A percentile compares a stretch with the other conserved stretches of the same genome.
Evolutionary conservation across 352 stramenopile species (phyloP).

Genomic region (Phytophthora meadii): DNA sequence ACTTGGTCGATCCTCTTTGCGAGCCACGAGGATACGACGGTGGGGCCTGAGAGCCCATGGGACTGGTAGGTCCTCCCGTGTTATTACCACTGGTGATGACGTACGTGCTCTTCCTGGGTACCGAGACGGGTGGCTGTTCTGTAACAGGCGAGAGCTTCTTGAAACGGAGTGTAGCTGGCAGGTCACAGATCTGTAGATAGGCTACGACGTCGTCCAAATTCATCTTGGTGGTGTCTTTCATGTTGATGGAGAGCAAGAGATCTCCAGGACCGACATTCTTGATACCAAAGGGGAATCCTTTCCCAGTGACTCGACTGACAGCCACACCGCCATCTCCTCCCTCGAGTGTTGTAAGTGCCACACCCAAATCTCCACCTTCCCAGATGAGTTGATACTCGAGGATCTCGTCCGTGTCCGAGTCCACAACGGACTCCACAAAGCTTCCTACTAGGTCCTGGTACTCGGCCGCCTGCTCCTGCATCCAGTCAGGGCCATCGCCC

Average conservation of each 20-base stretch:
- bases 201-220: conserved; percentile 83
- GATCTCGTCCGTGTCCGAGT: conserved; percentile 85
- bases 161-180: conserved; percentile 87
- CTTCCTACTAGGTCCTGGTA: conserved; percentile 84
- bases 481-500: conserved; percentile 56
- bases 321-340: conserved; percentile 61
- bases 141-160: conserved; percentile 79
- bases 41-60: conserved; percentile 56
- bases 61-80: conserved; percentile 58
- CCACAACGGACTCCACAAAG: conserved; percentile 87
- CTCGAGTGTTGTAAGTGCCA: conserved; percentile 83
- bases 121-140: conserved; percentile 42
- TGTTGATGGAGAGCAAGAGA: conserved; percentile 85
- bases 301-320: conserved; percentile 85
- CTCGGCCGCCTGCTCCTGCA: conserved; percentile 88
- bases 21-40: conserved; percentile 36
- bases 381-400: conserved; percentile 91
- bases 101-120: conserved; percentile 70
- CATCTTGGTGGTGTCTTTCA: conserved; percentile 81
- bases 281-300: conserved; percentile 89
- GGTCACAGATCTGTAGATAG: conserved; percentile 84
- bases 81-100: conserved; percentile 61
- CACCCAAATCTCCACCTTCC: conserved; percentile 85
- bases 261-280: conserved; percentile 88
- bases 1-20: conserved; percentile 29